Evolutionary conservation across 352 stramenopile species (phyloP).

Genomic region (Phytophthora colocasiae): DNA sequence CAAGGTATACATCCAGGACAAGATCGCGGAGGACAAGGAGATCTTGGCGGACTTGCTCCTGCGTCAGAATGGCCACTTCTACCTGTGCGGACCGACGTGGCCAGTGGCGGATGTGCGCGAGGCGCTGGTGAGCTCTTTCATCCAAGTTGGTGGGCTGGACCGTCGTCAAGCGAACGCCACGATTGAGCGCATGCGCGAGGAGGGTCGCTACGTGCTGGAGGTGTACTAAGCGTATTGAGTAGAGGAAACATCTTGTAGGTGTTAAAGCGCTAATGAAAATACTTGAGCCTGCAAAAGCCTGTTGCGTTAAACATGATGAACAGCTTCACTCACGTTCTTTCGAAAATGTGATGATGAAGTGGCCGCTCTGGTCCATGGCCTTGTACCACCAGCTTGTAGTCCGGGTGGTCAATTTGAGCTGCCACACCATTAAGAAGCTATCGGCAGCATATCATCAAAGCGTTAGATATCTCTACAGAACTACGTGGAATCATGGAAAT

Average conservation of each 20-base stretch:
- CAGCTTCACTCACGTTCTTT: not conserved
- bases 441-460: not conserved
- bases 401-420: conserved; percentile 44
- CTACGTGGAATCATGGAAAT: not conserved
- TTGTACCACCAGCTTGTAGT: conserved; percentile 58
- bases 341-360: conserved; percentile 36
- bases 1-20: conserved; percentile 93
- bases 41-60: conserved; percentile 77
- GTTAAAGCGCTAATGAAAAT: conserved; percentile 6
- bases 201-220: conserved; percentile 85
- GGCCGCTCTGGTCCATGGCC: conserved; percentile 55
- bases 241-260: not conserved
- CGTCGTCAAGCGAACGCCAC: conserved; percentile 73
- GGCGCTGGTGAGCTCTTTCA: conserved; percentile 68
- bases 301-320: too few relatives aligned
- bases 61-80: conserved; percentile 85
- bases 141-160: conserved; percentile 54
- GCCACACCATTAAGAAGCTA: conserved; percentile 51
- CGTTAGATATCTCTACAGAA: conserved; percentile 18
- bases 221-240: conserved; percentile 67
- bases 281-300: too few relatives aligned
- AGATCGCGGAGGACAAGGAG: conserved; percentile 83
- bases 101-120: conserved; percentile 80
- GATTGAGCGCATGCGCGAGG: conserved; percentile 83
- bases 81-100: conserved; percentile 87